phyloP scores from a whole-genome alignment of 768 basidiomycete genomes.

The Macrolepiota albuminosa region DNA sequence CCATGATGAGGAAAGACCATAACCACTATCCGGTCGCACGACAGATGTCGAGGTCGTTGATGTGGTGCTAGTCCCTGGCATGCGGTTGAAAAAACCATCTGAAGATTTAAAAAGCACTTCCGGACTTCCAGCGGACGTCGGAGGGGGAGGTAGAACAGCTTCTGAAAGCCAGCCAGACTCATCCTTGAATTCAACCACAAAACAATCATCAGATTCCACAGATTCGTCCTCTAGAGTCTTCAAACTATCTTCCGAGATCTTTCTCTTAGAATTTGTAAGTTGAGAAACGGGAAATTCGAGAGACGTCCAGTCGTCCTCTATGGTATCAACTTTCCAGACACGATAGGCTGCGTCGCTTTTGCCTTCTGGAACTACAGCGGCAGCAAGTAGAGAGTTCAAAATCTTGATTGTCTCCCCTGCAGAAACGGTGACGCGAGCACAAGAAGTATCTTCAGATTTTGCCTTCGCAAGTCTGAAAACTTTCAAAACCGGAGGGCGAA shows the following conservation, averaged over 20 bases:
- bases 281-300: constrained; percentile 29
- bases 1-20: constrained; percentile 24
- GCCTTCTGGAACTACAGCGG: constrained; percentile 26
- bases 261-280: constrained; percentile 26
- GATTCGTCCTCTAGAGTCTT: constrained; percentile 54
- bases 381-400: constrained; percentile 37
- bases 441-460: constrained; percentile 21
- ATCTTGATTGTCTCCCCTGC: constrained; percentile 42
- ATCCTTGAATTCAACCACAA: constrained; percentile 72
- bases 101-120: constrained; percentile 45
- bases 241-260: constrained; percentile 37
- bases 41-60: constrained; percentile 10
- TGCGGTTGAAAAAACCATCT: constrained; percentile 51
- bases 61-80: constrained; percentile 7
- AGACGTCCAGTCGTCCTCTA: constrained; percentile 30
- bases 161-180: constrained; percentile 58
- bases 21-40: constrained; percentile 18
- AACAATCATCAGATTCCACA: constrained; percentile 58
- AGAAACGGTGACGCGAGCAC: constrained; percentile 42
- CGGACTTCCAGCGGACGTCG: constrained; percentile 15
- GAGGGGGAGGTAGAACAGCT: constrained; percentile 14
- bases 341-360: constrained; percentile 39
- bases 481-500: constrained; percentile 63
- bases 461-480: constrained; percentile 42
- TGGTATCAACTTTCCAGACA: constrained; percentile 56